A percentile compares a stretch with the other conserved stretches of the same genome.
phyloP scores from a whole-genome alignment of 2,329 filamentous ascomycete genomes.

The Aspergillus unguis region DNA sequence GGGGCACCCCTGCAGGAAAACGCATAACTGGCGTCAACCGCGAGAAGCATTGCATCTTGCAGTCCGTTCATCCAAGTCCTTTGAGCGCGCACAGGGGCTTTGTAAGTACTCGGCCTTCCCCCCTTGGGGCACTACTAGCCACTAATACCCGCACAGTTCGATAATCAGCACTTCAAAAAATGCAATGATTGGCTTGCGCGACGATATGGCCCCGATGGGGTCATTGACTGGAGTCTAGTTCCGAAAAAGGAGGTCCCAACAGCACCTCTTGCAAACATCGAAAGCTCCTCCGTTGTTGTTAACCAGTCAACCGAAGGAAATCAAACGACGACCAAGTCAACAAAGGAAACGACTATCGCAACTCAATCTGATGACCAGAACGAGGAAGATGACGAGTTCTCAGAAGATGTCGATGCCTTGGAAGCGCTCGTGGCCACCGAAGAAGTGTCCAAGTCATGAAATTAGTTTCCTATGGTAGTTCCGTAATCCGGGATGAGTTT shows the following conservation, averaged over 20 bases:
- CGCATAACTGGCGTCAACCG: conserved; percentile 70
- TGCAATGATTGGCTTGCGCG: conserved; percentile 66
- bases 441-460: conserved; percentile 12
- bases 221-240: conserved; percentile 79
- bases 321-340: background rate
- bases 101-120: conserved; percentile 44
- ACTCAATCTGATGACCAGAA: conserved; percentile 15
- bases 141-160: conserved; percentile 30
- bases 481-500: too few species aligned
- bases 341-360: conserved; percentile 12
- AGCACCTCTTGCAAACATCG: conserved; percentile 13
- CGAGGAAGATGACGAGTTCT: conserved; percentile 34
- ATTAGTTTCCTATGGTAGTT: too few species aligned
- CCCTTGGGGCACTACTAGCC: background rate
- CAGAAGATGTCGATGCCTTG: conserved; percentile 43
- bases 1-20: conserved; percentile 82
- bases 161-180: conserved; percentile 47
- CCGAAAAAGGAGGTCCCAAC: conserved; percentile 19
- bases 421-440: conserved; percentile 36
- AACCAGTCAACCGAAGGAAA: conserved; percentile 22
- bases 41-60: conserved; percentile 74
- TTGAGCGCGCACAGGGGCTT: conserved; percentile 79
- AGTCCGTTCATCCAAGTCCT: conserved; percentile 90
- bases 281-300: conserved; percentile 21
- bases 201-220: conserved; percentile 73